Percentiles rank a stretch among this genome's conserved stretches.
These are phyloP conservation scores for Pichia sporocuriosa DNA, from an alignment of 805 yeast genomes.

Conservation along the genomic window DNA sequence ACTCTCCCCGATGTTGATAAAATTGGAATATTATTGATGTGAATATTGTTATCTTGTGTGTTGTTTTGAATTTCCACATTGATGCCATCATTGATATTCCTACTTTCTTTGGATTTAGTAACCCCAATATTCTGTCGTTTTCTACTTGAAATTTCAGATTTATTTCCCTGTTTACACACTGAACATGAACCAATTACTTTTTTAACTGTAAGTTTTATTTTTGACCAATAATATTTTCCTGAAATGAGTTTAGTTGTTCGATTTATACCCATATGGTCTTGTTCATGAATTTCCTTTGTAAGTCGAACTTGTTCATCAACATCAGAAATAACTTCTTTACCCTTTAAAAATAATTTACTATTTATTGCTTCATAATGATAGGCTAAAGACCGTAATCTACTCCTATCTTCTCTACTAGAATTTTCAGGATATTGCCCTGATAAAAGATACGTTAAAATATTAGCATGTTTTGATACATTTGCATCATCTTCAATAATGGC, in stretches of 20 bases:
- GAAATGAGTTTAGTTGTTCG: slow-evolving; percentile 73
- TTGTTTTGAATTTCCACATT: no score
- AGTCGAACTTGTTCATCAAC: slow-evolving; percentile 68
- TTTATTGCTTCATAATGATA: slow-evolving; percentile 65
- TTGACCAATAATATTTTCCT: slow-evolving; percentile 83
- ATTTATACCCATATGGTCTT: slow-evolving; percentile 80
- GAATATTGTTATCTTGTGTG: background rate
- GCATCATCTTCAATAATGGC: slow-evolving; percentile 36
- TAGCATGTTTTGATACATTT: slow-evolving; percentile 42
- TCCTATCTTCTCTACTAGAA: slow-evolving; percentile 77
- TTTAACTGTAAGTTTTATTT: slow-evolving; percentile 82
- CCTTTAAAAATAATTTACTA: slow-evolving; percentile 58
- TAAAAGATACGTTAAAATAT: slow-evolving; percentile 68
- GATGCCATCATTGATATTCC: no score
- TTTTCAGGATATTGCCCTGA: slow-evolving; percentile 83
- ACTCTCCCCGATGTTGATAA: background rate
- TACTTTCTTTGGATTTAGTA: no score
- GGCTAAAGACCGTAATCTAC: slow-evolving; percentile 75
- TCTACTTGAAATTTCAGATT: background rate
- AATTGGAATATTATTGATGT: background rate
- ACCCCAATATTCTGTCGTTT: slow-evolving; percentile 1
- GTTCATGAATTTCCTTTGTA: slow-evolving; percentile 60
- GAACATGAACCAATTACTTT: slow-evolving; percentile 70
- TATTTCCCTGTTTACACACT: slow-evolving; percentile 50
- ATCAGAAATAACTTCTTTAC: slow-evolving; percentile 72